These are phyloP conservation scores for Leishmania lainsoni DNA, from an alignment of 208 protist species.

Conservation along the genomic window DNA sequence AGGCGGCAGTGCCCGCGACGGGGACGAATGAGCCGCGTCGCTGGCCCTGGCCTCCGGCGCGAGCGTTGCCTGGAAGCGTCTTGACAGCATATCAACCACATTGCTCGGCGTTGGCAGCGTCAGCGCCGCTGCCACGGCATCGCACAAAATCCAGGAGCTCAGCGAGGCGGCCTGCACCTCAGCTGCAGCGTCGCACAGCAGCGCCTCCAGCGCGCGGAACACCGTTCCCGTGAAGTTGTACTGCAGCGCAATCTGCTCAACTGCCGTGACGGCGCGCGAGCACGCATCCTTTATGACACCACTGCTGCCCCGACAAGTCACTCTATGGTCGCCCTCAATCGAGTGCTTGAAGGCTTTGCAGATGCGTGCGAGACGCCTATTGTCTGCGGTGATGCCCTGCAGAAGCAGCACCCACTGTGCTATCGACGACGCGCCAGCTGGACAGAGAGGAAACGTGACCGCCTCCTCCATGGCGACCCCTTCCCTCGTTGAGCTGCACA, in stretches of 20 bases:
- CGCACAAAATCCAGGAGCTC: slow-evolving; percentile 11
- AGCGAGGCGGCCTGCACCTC: slow-evolving; percentile 23
- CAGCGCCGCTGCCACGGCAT: slow-evolving; percentile 23
- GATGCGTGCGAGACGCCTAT: slow-evolving; percentile 42
- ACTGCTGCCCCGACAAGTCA: not conserved
- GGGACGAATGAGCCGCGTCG: not conserved
- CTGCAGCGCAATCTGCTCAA: slow-evolving; percentile 73
- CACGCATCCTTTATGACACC: slow-evolving; percentile 49
- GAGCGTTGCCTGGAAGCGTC: slow-evolving; percentile 25
- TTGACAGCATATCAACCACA: slow-evolving; percentile 18
- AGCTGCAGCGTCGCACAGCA: slow-evolving; percentile 23
- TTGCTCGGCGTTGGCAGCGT: slow-evolving; percentile 16
- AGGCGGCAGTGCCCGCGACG: slow-evolving; percentile 9
- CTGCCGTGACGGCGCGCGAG: slow-evolving; percentile 42
- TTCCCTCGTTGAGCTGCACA: not conserved
- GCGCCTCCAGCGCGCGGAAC: slow-evolving; percentile 37
- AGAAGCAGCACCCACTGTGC: slow-evolving; percentile 51
- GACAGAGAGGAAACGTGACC: slow-evolving; percentile 31
- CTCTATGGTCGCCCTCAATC: not conserved
- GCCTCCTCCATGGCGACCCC: not conserved
- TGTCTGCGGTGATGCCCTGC: slow-evolving; percentile 38
- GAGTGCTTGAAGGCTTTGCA: slow-evolving; percentile 18
- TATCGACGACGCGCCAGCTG: slow-evolving; percentile 49
- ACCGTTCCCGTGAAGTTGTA: slow-evolving; percentile 52
- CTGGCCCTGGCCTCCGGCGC: no score